Evolutionary conservation across 208 protist species (phyloP), one percentile per base, ranked within the genome.

Genomic region (Trypanosoma conorhini): DNA sequence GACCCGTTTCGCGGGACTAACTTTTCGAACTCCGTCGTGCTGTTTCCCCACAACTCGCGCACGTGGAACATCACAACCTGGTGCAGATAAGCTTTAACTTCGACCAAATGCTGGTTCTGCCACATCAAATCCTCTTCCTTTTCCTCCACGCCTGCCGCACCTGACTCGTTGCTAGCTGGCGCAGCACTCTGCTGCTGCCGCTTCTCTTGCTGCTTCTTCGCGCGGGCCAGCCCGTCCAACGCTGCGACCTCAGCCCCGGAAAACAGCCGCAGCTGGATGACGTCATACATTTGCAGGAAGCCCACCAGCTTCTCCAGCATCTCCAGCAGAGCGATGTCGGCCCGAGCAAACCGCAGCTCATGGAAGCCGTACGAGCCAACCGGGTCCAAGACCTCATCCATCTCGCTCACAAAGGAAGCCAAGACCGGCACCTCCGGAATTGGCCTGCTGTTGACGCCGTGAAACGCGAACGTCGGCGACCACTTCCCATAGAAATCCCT

Each of bases 401-500:
- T 42, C 24, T 74, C 63, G 46, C 51, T 7, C 24, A 71, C 4
- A 30, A 70, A 50, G 12, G 62, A 60, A 17, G 55, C 24, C 31
- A 61, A 52, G 7, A n/a, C 3, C 5, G 57, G 60, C 17, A 66
- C 30, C 7, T 1, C 12, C 9, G 52, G 10, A 5, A 50, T 15
- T 38, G 33, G 33, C 7, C 4, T 38, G 33, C 4, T 26, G 54
- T 58, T 30, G 21, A 26, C 57, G 56, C 67, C 54, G 52, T 88
- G 77, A 22, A 87, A 17, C 38, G 52, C 60, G 22, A 91, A 13
- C 42, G 66, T 42, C 4, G 85, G 85, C 26, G 83, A 62, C 31
- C 55, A 46, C 13, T 59, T 66, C 30, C 80, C 77, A 9, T 60
- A 40, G 15, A 62, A 26, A 0, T 48, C 62, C 21, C 78, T 64